phyloP scores from a whole-genome alignment of 257 asterid species.

The Nicotiana paniculata region DNA sequence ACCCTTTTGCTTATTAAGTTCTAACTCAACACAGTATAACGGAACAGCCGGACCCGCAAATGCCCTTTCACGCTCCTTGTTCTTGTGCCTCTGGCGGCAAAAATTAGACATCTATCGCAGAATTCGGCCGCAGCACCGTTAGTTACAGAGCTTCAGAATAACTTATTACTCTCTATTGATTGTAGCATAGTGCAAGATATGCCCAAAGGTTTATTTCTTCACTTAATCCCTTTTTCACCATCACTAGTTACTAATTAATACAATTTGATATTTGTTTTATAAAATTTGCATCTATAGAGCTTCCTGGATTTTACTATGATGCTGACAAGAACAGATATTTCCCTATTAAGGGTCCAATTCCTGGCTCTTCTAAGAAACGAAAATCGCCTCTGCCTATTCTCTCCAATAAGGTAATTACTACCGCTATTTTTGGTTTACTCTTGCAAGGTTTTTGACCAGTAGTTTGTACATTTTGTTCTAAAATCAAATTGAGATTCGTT shows the following conservation, averaged over 20 bases:
- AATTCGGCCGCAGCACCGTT: background rate
- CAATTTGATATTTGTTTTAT: background rate
- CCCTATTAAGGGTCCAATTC: conserved; percentile 75
- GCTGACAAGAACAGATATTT: conserved; percentile 78
- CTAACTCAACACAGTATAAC: too few relatives aligned
- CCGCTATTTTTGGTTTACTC: background rate
- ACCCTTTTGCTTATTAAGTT: too few relatives aligned
- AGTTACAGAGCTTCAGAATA: background rate
- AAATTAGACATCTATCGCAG: background rate
- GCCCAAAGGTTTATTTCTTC: conserved; percentile 1
- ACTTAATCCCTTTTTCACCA: background rate
- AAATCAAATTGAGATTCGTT: too few relatives aligned
- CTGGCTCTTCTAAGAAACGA: conserved; percentile 64
- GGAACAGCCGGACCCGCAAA: background rate
- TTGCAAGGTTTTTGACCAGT: too few relatives aligned
- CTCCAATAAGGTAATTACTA: conserved; percentile 25
- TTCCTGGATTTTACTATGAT: conserved; percentile 85
- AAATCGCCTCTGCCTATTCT: conserved; percentile 29
- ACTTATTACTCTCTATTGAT: background rate
- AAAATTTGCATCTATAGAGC: conserved; percentile 26
- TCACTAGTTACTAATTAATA: background rate
- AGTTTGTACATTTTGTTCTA: background rate
- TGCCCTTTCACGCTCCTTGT: background rate
- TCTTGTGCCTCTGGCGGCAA: background rate
- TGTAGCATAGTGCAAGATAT: background rate